Evolutionary conservation across 2,329 filamentous ascomycete genomes (phyloP), one percentile per base, ranked within the genome.

Genomic region (Xylariaceae sp.): DNA sequence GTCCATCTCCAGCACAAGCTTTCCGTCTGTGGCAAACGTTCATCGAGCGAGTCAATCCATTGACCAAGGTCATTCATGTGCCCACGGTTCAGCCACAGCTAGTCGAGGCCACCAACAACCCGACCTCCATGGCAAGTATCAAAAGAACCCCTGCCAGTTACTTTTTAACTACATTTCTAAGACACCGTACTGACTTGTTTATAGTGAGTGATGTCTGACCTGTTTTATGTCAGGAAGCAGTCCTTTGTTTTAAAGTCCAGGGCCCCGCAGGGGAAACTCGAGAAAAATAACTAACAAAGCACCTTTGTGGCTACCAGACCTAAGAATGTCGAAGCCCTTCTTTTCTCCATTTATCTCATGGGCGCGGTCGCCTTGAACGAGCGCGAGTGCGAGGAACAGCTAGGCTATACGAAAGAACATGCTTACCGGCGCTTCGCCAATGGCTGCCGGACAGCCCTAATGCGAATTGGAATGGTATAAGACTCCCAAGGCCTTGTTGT

Each of bases 21-120:
- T 84, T 89, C 61, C 78, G 79, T 46, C 75, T 93, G 5, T 93
- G 89, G 89, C 86, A 90, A 65, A 74, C 83, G 9, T 91, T 86
- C 58, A 72, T 90, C 6, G 83, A 89, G 45, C 84, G 89, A 55
- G 83, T 92, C 50, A 88, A 92, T 61, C 88, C 88, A 7, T 38
- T 69, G 45, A 68, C 66, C 45, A 68, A 68, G 51, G 63, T 84
- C 42, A 83, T 90, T 19, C 89, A 93, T 64, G 79, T 86, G 1
- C 88, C 88, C 0, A 84, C 84, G 0, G 68, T 90, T 4, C 84
- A 90, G 61, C 78, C 80, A 2, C 78, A 80, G 42, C 73, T 91
- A 7, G 76, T 87, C 36, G 80, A 88, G 52, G 84, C 85, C 2
- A 80, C 78, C 1, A 76, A 76, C 14, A 77, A 82, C 54, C 71